These are phyloP conservation scores for Lasiodiplodia theobromae DNA, from an alignment of 2,329 filamentous ascomycete species.

Conservation along the genomic window DNA sequence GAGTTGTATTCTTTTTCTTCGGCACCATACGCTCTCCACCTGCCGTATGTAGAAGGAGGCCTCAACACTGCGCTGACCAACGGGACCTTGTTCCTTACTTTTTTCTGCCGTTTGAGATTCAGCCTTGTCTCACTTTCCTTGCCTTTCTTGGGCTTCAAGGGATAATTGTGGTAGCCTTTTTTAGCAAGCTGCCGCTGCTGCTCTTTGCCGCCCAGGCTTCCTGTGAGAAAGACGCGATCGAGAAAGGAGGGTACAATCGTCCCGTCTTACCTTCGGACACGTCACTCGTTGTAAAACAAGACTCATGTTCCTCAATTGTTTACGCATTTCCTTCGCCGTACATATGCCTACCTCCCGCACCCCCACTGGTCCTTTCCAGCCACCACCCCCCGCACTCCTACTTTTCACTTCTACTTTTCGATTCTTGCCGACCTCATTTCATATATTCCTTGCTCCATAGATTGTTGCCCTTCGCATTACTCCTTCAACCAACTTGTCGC, in stretches of 20 bases:
- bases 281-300: constrained; percentile 13
- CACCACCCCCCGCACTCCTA: not conserved
- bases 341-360: not conserved
- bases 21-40: not conserved
- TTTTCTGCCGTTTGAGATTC: constrained; percentile 27
- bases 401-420: constrained; percentile 2
- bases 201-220: not conserved
- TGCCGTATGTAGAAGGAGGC: not conserved
- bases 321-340: not conserved
- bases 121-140: constrained; percentile 28
- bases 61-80: not conserved
- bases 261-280: constrained; percentile 22
- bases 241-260: constrained; percentile 1
- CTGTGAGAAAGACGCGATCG: constrained; percentile 5
- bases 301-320: not conserved
- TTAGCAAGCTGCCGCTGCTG: constrained; percentile 15
- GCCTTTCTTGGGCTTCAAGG: constrained; percentile 23
- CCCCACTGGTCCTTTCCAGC: not conserved
- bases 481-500: not conserved
- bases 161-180: constrained; percentile 21
- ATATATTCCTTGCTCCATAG: constrained; percentile 3
- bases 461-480: not conserved
- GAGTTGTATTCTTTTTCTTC: not conserved
- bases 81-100: constrained; percentile 15
- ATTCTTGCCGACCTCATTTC: not conserved